A percentile compares a stretch with the other conserved stretches of the same genome.
Conservation (phyloP, 306 rosid genomes). For the Cicer pinnatifidum region DNA sequence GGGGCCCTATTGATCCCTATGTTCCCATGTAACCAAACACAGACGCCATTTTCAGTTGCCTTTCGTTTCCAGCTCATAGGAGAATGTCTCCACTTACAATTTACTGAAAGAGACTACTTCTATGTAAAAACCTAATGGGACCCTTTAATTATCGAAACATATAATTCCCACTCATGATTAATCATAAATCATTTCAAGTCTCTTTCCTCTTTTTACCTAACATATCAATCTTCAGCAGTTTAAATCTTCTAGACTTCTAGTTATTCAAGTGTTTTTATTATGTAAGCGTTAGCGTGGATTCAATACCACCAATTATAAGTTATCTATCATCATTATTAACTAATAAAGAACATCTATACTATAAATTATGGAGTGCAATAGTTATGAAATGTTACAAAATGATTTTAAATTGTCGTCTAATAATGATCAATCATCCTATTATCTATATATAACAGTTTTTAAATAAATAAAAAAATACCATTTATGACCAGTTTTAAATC, state of each 20-base stretch:
- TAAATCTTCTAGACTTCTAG: background rate
- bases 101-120: background rate
- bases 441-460: no score
- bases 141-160: background rate
- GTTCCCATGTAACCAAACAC: slow-evolving; percentile 51
- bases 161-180: background rate
- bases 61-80: slow-evolving; percentile 26
- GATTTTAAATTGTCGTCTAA: no score
- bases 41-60: slow-evolving; percentile 41
- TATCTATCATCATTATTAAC: no score
- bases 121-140: slow-evolving; percentile 36
- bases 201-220: slow-evolving; percentile 1
- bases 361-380: no score
- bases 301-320: background rate
- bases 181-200: background rate
- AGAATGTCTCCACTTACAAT: slow-evolving; percentile 20
- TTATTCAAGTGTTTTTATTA: background rate
- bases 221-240: background rate
- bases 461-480: no score
- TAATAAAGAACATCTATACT: no score
- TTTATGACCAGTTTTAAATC: background rate
- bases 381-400: no score
- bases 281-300: background rate
- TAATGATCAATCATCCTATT: no score
- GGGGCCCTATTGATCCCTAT: slow-evolving; percentile 44